Percentiles rank a stretch among this genome's conserved stretches.
These are phyloP conservation scores for Candida orba DNA, from an alignment of 805 yeast species.

Conservation along the genomic window DNA sequence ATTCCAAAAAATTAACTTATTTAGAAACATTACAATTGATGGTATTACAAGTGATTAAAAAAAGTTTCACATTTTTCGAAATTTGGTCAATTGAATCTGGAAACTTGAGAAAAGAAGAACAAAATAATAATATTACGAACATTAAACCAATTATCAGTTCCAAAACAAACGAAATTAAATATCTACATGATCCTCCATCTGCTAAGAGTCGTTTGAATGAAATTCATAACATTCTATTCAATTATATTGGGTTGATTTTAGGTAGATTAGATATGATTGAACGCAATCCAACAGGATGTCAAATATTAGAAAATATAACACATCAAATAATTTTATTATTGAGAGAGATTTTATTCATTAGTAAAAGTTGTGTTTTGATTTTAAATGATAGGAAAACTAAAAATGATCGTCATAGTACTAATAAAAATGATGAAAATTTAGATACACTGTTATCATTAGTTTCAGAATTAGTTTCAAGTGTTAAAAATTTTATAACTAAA, in stretches of 20 bases:
- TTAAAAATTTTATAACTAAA: slow-evolving; percentile 52
- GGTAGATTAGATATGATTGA: slow-evolving; percentile 79
- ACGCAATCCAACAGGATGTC: slow-evolving; percentile 64
- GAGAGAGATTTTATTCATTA: slow-evolving; percentile 55
- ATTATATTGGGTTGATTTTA: slow-evolving; percentile 57
- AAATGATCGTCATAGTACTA: slow-evolving; percentile 4
- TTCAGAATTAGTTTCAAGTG: slow-evolving; percentile 57
- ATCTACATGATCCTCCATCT: slow-evolving; percentile 47
- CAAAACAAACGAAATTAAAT: slow-evolving; percentile 27
- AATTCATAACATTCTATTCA: slow-evolving; percentile 49
- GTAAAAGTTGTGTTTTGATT: slow-evolving; percentile 38
- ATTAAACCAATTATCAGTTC: slow-evolving; percentile 6
- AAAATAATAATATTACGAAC: not conserved
- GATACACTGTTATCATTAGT: slow-evolving; percentile 55
- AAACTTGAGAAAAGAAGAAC: slow-evolving; percentile 25
- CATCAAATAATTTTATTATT: slow-evolving; percentile 62
- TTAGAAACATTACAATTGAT: slow-evolving; percentile 55
- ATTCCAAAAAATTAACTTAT: slow-evolving; percentile 50
- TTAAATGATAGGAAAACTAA: slow-evolving; percentile 23
- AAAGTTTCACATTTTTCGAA: slow-evolving; percentile 56
- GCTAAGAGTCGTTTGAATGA: slow-evolving; percentile 60
- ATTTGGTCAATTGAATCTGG: slow-evolving; percentile 67
- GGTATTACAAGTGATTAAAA: slow-evolving; percentile 59
- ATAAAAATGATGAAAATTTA: slow-evolving; percentile 33
- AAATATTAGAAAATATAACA: slow-evolving; percentile 53